A percentile compares a stretch with the other conserved stretches of the same genome.
Evolutionary conservation across 352 stramenopile species (phyloP).

Genomic region (Aphanomyces cochlioides): DNA sequence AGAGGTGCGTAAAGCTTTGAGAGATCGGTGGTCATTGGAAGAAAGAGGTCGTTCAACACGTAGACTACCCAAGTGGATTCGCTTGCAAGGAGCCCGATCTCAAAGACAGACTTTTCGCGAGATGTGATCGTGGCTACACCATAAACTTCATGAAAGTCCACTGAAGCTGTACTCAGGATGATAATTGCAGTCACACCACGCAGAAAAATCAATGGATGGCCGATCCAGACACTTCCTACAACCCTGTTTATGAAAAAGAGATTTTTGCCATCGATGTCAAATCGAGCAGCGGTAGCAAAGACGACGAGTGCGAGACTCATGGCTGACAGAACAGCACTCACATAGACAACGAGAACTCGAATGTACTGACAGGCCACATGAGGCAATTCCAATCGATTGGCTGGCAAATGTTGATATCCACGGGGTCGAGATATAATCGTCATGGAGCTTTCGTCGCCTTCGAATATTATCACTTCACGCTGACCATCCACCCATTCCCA

Average conservation of each 20-base stretch:
- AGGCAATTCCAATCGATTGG: neutral
- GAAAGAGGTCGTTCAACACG: conserved; percentile 3
- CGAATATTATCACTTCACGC: conserved; percentile 10
- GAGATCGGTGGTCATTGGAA: neutral
- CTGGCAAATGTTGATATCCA: neutral
- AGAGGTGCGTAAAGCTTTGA: neutral
- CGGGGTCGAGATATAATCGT: neutral
- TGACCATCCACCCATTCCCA: conserved; percentile 13
- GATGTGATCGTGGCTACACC: neutral
- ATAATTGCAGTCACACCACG: conserved; percentile 18
- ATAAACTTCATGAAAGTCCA: neutral
- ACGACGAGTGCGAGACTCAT: neutral
- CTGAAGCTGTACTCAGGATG: conserved; percentile 4
- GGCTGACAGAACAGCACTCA: neutral
- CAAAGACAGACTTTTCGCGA: neutral
- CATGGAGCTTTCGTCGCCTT: conserved; percentile 10
- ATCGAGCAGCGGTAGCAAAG: neutral
- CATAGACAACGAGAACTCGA: neutral
- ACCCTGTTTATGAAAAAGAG: conserved; percentile 14
- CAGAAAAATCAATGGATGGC: conserved; percentile 14
- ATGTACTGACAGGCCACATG: conserved; percentile 1
- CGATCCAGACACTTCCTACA: conserved; percentile 17
- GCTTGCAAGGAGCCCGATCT: conserved; percentile 2
- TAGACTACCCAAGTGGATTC: conserved; percentile 18
- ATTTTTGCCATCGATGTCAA: conserved; percentile 6